Percentiles rank a stretch among this genome's conserved stretches.
Conservation (phyloP, 2,329 filamentous ascomycete genomes). For the Gnomoniopsis smithogilvyi region DNA sequence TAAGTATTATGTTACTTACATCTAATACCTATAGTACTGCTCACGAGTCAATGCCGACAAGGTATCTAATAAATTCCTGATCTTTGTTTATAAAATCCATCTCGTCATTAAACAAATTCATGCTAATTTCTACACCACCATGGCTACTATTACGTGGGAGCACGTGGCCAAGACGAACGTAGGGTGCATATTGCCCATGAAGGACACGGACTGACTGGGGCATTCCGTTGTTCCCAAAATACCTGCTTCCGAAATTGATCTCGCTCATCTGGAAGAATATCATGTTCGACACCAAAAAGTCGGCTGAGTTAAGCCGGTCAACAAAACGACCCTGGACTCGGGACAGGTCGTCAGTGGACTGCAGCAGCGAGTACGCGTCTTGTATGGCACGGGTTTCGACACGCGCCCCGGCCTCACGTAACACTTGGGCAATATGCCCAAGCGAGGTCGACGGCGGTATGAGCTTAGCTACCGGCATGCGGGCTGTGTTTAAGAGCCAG, state of each 20-base stretch:
- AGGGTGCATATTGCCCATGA: background rate
- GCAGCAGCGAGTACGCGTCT: constrained; percentile 1
- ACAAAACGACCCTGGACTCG: constrained; percentile 38
- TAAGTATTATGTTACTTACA: too few species aligned
- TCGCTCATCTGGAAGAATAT: background rate
- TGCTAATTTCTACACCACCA: background rate
- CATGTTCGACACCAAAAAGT: background rate
- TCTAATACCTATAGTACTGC: too few species aligned
- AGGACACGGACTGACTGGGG: background rate
- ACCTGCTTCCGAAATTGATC: background rate
- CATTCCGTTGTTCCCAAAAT: background rate
- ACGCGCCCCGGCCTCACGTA: background rate
- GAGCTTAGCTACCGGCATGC: background rate
- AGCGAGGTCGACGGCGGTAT: background rate
- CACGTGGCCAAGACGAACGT: background rate
- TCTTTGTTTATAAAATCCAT: background rate
- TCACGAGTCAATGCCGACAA: too few species aligned
- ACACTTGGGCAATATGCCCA: background rate
- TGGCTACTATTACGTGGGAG: background rate
- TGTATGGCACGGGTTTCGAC: background rate
- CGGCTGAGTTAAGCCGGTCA: constrained; percentile 31
- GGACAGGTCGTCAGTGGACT: constrained; percentile 15
- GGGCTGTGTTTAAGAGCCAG: background rate
- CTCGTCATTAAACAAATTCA: background rate
- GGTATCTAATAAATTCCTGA: too few species aligned